These are phyloP conservation scores for Daldinia decipiens DNA, from an alignment of 495 filamentous ascomycete species.

Conservation along the genomic window DNA sequence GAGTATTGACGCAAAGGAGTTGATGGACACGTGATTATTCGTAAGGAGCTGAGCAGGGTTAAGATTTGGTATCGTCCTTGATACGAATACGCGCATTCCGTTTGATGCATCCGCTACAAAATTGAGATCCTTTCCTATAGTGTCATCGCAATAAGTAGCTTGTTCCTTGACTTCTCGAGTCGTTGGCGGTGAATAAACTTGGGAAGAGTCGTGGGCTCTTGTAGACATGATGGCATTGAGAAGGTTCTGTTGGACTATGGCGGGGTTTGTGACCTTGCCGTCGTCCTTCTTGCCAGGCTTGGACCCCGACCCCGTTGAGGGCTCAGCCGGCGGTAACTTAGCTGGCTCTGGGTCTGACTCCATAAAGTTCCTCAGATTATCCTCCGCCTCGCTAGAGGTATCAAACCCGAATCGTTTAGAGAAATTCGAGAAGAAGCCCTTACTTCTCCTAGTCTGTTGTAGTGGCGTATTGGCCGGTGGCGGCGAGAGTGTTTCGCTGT, in stretches of 20 bases:
- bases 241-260: conserved; percentile 70
- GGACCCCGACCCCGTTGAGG: conserved; percentile 34
- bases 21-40: conserved; percentile 69
- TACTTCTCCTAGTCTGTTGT: conserved; percentile 40
- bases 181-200: conserved; percentile 74
- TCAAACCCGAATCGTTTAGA: conserved; percentile 74
- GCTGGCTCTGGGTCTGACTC: conserved; percentile 32
- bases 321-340: conserved; percentile 31
- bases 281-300: conserved; percentile 47
- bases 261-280: conserved; percentile 64
- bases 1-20: conserved; percentile 75
- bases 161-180: conserved; percentile 83
- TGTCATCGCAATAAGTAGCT: conserved; percentile 87
- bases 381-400: conserved; percentile 49
- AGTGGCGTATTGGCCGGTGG: conserved; percentile 42
- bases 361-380: conserved; percentile 55
- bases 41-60: conserved; percentile 67
- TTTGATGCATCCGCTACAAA: conserved; percentile 76
- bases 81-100: conserved; percentile 77
- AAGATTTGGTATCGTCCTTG: conserved; percentile 59
- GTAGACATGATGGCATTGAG: conserved; percentile 84
- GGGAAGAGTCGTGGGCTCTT: conserved; percentile 77
- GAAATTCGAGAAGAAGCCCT: conserved; percentile 71
- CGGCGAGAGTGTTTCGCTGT: conserved; percentile 33
- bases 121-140: conserved; percentile 79